Evolutionary conservation across 257 asterid species (phyloP), one percentile per base, ranked within the genome.

Genomic region (Rehmannia glutinosa): DNA sequence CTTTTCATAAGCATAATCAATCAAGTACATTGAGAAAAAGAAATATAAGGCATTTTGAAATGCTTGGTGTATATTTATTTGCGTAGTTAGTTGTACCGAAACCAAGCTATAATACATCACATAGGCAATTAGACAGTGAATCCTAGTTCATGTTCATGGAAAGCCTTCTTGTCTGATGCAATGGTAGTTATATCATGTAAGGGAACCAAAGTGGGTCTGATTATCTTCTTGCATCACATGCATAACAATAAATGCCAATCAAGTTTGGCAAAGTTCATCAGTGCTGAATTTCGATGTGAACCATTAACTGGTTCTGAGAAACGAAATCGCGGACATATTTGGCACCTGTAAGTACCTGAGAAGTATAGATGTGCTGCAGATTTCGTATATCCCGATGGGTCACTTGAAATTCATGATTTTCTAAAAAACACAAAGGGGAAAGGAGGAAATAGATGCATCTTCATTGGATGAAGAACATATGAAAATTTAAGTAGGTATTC

Each of bases 151-250:
- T n/a, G n/a, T n/a, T n/a, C n/a, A 59, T 19, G 45, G 21, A 39
- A 21, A 36, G 23, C 3, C 32, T 15, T 10, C 13, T 15, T 36
- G 10, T 47, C 51, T n/a, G 62, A 62, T 13, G 38, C 24, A 33
- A 56, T 45, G 52, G 41, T 71, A 16, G 61, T 62, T 30, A 55
- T 51, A 36, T 47, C 56, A 3, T 62, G 23, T 25, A 53, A 62
- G 19, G 8, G 52, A 35, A 32, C 46, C 32, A 35, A n/a, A n/a
- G n/a, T n/a, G n/a, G n/a, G n/a, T n/a, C 36, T 50, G 13, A 10
- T 49, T 39, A 25, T 28, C 54, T 39, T 41, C 42, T 35, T 55
- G 46, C 65, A 35, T 21, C 20, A 21, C 60, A 30, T 28, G 30
- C 56, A 35, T 17, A 28, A 47, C 8, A 55, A 41, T 43, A 56